Evolutionary conservation across 1,284 basidiomycete species (phyloP), one percentile per base, ranked within the genome.

Genomic region (Malassezia obtusa): DNA sequence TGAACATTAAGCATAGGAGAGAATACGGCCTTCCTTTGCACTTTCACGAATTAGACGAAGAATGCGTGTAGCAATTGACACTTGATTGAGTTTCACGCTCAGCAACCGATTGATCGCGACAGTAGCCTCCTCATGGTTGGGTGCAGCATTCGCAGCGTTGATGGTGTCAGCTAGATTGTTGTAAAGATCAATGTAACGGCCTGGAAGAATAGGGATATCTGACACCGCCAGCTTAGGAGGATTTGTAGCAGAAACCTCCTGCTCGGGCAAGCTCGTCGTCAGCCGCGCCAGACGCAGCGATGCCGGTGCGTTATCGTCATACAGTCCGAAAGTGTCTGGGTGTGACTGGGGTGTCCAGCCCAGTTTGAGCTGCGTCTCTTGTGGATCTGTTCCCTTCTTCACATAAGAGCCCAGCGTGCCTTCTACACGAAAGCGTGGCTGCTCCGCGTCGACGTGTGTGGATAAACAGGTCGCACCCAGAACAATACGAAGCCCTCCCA

Each of bases 321-420:
- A 69, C 0, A 56, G 49, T 12, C 70, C 70, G 49, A 73, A 73
- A 22, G 60, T 49, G n/a, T 71, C 63, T 10, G 57, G 49, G 35
- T 67, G 61, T 15, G 59, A 53, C 4, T 41, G 26, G 11, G 70
- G 68, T 0, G 60, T 62, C 65, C 64, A 68, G 11, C 68, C 68
- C 12, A 48, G 38, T 52, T 71, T 71, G 48, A 71, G 61, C 51
- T 73, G 71, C 39, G 61, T 59, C 49, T 71, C 71, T 43, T 73
- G 71, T 10, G 71, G 71, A 48, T 73, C 71, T 0, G 59, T 61
- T 21, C 68, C 71, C 9, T 50, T 50, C 59, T 71, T 73, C 35
- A 63, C 60, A 60, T 68, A 73, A 37, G 54, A 58, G 26, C 70
- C 70, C 3, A 58, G 51, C 1, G 61, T 65, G 21, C 67, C 70